Base-by-base conservation (phyloP, 768 basidiomycete species). In the Lanmaoa rubissima region DNA sequence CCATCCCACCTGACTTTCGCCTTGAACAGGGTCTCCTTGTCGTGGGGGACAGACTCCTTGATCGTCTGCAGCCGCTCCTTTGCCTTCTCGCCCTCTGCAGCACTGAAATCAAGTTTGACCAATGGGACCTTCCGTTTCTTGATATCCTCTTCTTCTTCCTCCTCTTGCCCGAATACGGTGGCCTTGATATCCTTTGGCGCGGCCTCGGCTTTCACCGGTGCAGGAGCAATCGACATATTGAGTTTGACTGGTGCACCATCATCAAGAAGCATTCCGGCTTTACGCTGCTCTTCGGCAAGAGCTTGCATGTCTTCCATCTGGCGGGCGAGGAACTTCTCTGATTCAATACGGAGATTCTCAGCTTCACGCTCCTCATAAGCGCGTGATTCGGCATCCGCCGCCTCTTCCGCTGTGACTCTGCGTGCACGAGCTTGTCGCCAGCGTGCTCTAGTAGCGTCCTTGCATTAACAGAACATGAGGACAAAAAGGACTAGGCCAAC, bases 221-320 rank as follows among this genome's bases (percentile, higher is more conserved):
- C 73, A 17, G 79, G 74, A 16, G 83, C 81, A 31, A 88, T 78
- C 2, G 87, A 86, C 24, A 96, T 90, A 61, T 87, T 88, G 51
- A 98, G 79, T 65, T 88, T 86, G 65, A 98, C 90, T 6, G 94
- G 92, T 17, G 90, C 91, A 31, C 92, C 92, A 61, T 97, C 95
- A 60, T 96, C 94, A 34, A 95, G 79, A 16, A 97, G 74, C 74
- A 96, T 80, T 32, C 94, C 94, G 8, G 91, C 92, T 66, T 92
- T 90, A 60, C 92, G 86, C 65, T 97, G 93, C 66, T 95, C 90
- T 49, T 91, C 90, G 13, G 90, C 91, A 31, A 96, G 76, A 2
- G 91, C 88, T 61, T 94, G 92, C 86, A 96, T 90, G 71, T 98
- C 94, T 60, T 92, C 92, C 92, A 96, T 94, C 67, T 97, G 94